These are phyloP conservation scores for Scheffersomyces stipitis DNA, from an alignment of 805 yeast genomes.

Conservation along the genomic window DNA sequence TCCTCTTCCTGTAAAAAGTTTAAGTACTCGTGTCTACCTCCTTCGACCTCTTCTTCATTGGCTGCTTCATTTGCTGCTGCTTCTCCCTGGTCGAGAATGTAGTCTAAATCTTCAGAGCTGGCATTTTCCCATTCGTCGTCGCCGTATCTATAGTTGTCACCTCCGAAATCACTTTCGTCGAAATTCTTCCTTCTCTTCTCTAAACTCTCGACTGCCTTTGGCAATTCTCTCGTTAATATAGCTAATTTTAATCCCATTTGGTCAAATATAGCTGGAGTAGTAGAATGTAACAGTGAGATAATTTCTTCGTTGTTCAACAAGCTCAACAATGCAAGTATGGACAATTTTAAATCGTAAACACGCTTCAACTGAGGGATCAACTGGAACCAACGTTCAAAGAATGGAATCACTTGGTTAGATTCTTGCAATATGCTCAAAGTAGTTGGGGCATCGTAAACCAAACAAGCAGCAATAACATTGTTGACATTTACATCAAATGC, in stretches of 20 bases:
- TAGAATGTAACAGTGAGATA: constrained; percentile 2
- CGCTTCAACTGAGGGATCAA: constrained; percentile 55
- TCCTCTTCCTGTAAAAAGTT: constrained; percentile 49
- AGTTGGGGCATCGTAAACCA: constrained; percentile 58
- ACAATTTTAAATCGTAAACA: constrained; percentile 79
- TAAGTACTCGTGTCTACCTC: constrained; percentile 39
- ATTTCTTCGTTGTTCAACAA: constrained; percentile 26
- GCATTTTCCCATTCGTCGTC: constrained; percentile 22
- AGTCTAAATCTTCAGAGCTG: constrained; percentile 15
- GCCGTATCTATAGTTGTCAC: constrained; percentile 12
- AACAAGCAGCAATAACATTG: constrained; percentile 62
- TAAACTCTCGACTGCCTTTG: constrained; percentile 65
- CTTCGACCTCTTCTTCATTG: constrained; percentile 16
- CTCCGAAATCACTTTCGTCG: constrained; percentile 27
- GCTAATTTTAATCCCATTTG: constrained; percentile 55
- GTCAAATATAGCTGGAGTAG: constrained; percentile 15
- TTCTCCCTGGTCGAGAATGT: constrained; percentile 13
- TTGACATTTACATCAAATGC: constrained; percentile 49
- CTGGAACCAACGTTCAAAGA: constrained; percentile 69
- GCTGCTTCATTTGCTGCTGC: constrained; percentile 25
- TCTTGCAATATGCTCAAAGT: constrained; percentile 54
- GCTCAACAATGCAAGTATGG: constrained; percentile 65
- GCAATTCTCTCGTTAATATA: constrained; percentile 56
- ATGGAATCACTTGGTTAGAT: constrained; percentile 40
- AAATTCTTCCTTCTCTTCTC: constrained; percentile 64